Evolutionary conservation across 129 eudicot genomes (phyloP).

Genomic region (Arctium lappa): DNA sequence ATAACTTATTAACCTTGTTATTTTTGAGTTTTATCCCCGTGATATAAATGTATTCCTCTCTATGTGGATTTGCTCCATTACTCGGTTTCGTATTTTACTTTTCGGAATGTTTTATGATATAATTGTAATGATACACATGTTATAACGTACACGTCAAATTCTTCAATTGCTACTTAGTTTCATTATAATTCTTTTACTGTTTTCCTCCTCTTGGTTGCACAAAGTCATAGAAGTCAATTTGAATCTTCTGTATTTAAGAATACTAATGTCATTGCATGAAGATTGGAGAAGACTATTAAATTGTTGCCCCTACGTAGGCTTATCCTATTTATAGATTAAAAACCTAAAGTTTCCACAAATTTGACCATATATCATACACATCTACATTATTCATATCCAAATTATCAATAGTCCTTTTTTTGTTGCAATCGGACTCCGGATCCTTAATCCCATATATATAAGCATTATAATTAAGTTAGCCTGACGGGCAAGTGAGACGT

Average conservation of each 20-base stretch:
- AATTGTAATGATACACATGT: not conserved
- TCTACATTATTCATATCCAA: not conserved
- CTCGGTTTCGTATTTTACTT: too few relatives aligned
- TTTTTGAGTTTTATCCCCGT: not conserved
- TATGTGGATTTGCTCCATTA: too few relatives aligned
- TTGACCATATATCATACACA: too few relatives aligned
- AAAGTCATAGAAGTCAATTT: not conserved
- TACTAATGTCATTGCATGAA: not conserved
- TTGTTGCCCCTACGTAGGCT: too few relatives aligned
- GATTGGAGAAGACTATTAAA: too few relatives aligned
- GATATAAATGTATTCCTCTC: not conserved
- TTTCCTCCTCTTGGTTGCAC: not conserved
- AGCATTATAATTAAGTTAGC: too few relatives aligned
- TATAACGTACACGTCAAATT: not conserved
- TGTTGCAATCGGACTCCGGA: not conserved
- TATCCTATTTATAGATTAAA: too few relatives aligned
- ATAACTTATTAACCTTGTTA: too few relatives aligned
- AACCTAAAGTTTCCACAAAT: too few relatives aligned
- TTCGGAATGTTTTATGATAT: not conserved
- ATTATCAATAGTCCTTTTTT: not conserved
- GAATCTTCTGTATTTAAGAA: not conserved
- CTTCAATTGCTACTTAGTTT: not conserved
- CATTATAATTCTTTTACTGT: not conserved
- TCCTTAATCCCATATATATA: not conserved
- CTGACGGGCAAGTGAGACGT: too few relatives aligned